A percentile compares a stretch with the other conserved stretches of the same genome.
Conservation (phyloP, 306 rosid genomes). For the Morella rubra region DNA sequence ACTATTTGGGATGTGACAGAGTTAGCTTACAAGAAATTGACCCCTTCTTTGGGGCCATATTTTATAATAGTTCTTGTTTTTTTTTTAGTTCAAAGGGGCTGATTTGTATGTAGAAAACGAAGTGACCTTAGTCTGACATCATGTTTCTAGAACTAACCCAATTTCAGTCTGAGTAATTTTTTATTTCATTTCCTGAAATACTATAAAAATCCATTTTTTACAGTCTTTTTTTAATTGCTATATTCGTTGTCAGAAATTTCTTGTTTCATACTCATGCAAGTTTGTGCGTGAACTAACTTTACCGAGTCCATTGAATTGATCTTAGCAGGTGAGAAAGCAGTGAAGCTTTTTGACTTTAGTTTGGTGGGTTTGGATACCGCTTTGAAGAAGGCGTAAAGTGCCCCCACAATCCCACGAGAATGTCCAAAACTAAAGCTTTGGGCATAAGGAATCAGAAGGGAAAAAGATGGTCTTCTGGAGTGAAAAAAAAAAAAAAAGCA, state of each 20-base stretch:
- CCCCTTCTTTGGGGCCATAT: constrained; percentile 4
- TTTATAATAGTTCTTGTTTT: neutral
- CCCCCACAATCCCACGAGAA: constrained; percentile 23
- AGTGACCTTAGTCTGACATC: too few species aligned
- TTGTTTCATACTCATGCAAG: neutral
- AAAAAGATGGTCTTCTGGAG: neutral
- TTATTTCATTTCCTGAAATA: too few species aligned
- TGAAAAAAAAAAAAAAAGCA: neutral
- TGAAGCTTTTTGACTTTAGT: constrained; percentile 20
- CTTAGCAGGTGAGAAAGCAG: constrained; percentile 30
- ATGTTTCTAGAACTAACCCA: too few species aligned
- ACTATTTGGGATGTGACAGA: too few species aligned
- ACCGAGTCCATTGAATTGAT: constrained; percentile 3
- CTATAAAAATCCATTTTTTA: too few species aligned
- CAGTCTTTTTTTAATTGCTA: too few species aligned
- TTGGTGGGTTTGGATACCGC: constrained; percentile 19
- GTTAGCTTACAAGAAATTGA: neutral
- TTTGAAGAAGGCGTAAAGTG: constrained; percentile 41
- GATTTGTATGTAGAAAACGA: too few species aligned
- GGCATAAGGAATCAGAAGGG: constrained; percentile 10
- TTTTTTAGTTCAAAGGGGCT: too few species aligned
- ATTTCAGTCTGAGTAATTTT: too few species aligned
- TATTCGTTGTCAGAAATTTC: neutral
- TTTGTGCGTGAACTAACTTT: constrained; percentile 25
- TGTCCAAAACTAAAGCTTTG: constrained; percentile 16